These are phyloP conservation scores for Mortierella sp. DNA, from an alignment of 371 early-diverging fungal species.

Conservation along the genomic window DNA sequence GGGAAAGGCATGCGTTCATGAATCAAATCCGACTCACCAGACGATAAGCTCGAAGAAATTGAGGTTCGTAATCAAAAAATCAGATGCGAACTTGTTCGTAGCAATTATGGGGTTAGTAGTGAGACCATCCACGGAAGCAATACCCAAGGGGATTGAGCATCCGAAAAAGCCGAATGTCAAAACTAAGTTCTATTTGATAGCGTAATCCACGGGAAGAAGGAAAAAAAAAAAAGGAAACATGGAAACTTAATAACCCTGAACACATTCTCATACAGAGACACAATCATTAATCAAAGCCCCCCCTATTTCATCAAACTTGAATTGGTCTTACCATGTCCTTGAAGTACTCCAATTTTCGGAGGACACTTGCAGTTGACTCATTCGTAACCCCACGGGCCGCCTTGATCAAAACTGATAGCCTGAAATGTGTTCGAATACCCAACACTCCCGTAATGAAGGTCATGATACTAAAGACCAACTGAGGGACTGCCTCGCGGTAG, in stretches of 20 bases:
- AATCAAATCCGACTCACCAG: slow-evolving; percentile 14
- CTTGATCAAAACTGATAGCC: slow-evolving; percentile 12
- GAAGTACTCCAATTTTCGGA: slow-evolving; percentile 39
- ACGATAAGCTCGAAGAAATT: slow-evolving; percentile 45
- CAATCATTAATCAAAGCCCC: not conserved
- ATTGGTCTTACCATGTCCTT: slow-evolving; percentile 33
- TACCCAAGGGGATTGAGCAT: slow-evolving; percentile 21
- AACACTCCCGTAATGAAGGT: slow-evolving; percentile 23
- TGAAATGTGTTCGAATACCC: slow-evolving; percentile 35
- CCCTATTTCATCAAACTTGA: not conserved
- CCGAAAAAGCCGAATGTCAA: slow-evolving; percentile 34
- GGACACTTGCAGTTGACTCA: slow-evolving; percentile 22
- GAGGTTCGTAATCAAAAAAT: slow-evolving; percentile 38
- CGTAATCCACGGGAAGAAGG: not conserved
- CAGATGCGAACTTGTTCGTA: slow-evolving; percentile 38
- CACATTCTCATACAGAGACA: not conserved
- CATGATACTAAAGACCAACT: slow-evolving; percentile 31
- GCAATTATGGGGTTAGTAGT: slow-evolving; percentile 21
- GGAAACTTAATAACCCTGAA: not conserved
- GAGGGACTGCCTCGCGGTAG: slow-evolving; percentile 28
- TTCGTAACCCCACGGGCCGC: slow-evolving; percentile 17
- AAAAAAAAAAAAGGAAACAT: not conserved
- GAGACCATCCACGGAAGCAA: slow-evolving; percentile 32
- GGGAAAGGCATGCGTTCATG: too few relatives aligned
- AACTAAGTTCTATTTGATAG: slow-evolving; percentile 22